Evolutionary conservation across 2,329 filamentous ascomycete species (phyloP), one percentile per base, ranked within the genome.

Genomic region (Talaromyces funiculosus): DNA sequence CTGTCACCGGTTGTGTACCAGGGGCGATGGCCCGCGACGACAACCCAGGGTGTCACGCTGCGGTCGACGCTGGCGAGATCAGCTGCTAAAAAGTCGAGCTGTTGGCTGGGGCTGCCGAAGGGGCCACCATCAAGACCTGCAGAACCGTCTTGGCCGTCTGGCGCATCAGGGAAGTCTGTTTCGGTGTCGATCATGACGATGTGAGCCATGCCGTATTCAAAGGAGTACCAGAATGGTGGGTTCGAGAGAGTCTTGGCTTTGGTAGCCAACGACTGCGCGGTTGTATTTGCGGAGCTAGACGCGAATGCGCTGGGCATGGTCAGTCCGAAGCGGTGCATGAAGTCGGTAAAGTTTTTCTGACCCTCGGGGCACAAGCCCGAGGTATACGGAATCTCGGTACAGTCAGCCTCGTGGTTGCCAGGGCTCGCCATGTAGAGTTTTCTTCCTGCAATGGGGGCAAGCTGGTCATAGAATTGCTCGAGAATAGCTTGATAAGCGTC

Each of bases 281-380:
- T 68, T 2, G 64, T 67, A 67, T 77, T 72, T 9, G 69, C 59
- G 0, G 82, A 84, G 0, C 75, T 77, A 0, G 82, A 85, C 0
- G 73, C 45, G 64, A 84, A 85, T 0, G 80, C 71, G 0, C 71
- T 76, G 0, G 82, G 81, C 80, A 84, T 82, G 18, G 78, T 81
- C 12, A 73, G 66, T 12, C 79, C 79, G 66, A 83, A 86, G 29
- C 83, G 79, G 63, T 79, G 80, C 75, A 81, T 77, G 70, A 82
- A 85, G 62, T 84, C 83, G 3, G 82, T 85, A 68, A 86, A 86
- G 70, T 86, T 86, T 64, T 75, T 79, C 67, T 86, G 83, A 5
- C 83, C 83, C 1, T 74, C 70, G 4, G 60, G 60, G 8, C 60
- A 61, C 16, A 61, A 45, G 1, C 60, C 60, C 7, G 60, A 57